Base-by-base conservation (phyloP, 2,329 filamentous ascomycete species). In the Apiospora saccharicola region DNA sequence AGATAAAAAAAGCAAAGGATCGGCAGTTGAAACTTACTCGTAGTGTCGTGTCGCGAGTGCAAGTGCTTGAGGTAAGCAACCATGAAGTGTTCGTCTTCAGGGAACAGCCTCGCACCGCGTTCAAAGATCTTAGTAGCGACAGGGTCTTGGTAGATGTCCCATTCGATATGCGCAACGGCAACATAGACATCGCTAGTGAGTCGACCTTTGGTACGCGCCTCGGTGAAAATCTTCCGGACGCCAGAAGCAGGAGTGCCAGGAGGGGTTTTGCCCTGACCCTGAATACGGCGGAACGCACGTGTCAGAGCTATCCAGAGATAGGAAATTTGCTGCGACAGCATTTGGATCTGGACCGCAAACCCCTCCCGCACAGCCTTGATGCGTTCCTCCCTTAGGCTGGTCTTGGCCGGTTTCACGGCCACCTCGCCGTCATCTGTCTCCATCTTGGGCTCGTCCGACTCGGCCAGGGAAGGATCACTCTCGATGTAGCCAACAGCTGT, bases 111-210 rank as follows among this genome's bases (percentile, higher is more conserved):
- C 75, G 96, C 91, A 26, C 96, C 96, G 67, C 96, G 93, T 80
- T 99, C 96, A 76, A 98, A 97, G 73, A 99, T 98, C 84, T 96
- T 98, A 61, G 93, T 94, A 1, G 95, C 96, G 0, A 96, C 94
- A 0, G 92, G 90, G 78, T 98, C 96, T 79, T 97, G 96, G 83
- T 99, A 99, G 76, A 97, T 97, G 77, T 97, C 92, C 80, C 96
- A 96, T 81, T 99, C 96, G 79, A 99, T 93, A 73, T 97, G 87
- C 22, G 97, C 96, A 76, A 94, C 94, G 0, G 95, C 95, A 71
- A 98, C 93, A 80, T 99, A 99, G 7, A 98, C 94, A 80, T 98
- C 96, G 77, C 94, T 97, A 10, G 94, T 96, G 67, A 99, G 89
- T 70, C 95, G 93, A 24, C 96, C 97, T 75, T 92, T 91, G 78